Percentiles rank a stretch among this genome's conserved stretches.
Evolutionary conservation across 345 rosid species (phyloP).

Genomic region (Kernera saxatilis): DNA sequence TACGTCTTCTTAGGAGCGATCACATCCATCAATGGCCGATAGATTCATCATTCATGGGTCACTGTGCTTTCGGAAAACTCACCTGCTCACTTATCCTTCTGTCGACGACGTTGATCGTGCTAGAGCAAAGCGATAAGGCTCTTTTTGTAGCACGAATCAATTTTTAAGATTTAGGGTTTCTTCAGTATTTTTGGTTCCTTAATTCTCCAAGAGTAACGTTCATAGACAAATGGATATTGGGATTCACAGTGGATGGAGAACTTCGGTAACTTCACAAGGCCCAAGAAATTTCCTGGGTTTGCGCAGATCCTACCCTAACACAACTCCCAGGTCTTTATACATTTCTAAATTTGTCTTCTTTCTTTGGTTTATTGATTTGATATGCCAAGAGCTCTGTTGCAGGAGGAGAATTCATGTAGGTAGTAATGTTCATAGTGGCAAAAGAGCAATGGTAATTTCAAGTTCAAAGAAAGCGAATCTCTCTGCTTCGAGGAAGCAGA

Average conservation of each 20-base stretch:
- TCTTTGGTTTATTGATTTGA: background rate
- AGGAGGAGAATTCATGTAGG: slow-evolving; percentile 18
- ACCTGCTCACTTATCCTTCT: background rate
- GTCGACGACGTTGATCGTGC: background rate
- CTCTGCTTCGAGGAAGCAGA: slow-evolving; percentile 56
- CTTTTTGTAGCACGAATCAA: background rate
- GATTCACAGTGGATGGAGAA: slow-evolving; percentile 19
- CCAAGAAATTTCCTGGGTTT: background rate
- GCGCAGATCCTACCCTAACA: background rate
- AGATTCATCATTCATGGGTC: background rate
- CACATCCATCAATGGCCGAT: slow-evolving; percentile 9
- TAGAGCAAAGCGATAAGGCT: background rate
- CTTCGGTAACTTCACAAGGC: background rate
- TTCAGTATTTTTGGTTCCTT: background rate
- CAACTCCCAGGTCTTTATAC: slow-evolving; percentile 8
- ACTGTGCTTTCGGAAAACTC: background rate
- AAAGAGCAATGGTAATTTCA: slow-evolving; percentile 3
- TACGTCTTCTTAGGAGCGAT: too few species aligned
- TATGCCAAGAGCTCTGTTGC: background rate
- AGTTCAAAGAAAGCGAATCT: slow-evolving; percentile 58
- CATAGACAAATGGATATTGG: slow-evolving; percentile 14
- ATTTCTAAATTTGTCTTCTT: background rate
- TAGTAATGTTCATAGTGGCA: background rate
- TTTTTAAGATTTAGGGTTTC: background rate
- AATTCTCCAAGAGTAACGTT: background rate